phyloP scores from a whole-genome alignment of 2,329 filamentous ascomycete genomes.

The Verticillium tricorpus region DNA sequence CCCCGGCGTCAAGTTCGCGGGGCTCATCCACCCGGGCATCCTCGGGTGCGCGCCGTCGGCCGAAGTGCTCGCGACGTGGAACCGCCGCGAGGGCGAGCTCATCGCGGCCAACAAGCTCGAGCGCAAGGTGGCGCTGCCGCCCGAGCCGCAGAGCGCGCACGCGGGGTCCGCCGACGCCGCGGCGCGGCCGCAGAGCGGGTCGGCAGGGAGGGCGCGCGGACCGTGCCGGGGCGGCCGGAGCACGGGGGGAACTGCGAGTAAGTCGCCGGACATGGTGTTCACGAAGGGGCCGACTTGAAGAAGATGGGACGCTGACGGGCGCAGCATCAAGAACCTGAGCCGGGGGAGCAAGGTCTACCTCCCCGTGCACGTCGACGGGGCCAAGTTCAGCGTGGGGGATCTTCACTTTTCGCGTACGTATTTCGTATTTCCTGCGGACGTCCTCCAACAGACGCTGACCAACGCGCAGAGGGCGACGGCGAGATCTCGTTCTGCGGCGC shows the following conservation, averaged over 20 bases:
- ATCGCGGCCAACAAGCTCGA: conserved; percentile 64
- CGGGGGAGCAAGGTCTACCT: conserved; percentile 79
- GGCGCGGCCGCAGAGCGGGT: conserved; percentile 58
- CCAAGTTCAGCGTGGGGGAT: conserved; percentile 88
- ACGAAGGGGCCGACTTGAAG: too few relatives aligned
- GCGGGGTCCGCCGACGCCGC: conserved; percentile 59
- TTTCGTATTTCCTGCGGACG: neutral
- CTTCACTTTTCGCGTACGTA: conserved; percentile 68
- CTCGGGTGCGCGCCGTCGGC: conserved; percentile 81
- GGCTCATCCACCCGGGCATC: conserved; percentile 88
- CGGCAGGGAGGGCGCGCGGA: conserved; percentile 74
- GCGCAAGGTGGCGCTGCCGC: conserved; percentile 72
- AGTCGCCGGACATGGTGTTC: conserved; percentile 10
- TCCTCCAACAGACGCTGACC: neutral
- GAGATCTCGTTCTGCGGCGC: conserved; percentile 87
- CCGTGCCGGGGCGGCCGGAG: conserved; percentile 78
- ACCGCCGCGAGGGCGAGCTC: conserved; percentile 74
- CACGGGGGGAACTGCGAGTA: conserved; percentile 83
- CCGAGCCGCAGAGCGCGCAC: conserved; percentile 66
- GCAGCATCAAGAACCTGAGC: conserved; percentile 72
- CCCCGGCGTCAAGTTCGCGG: conserved; percentile 80
- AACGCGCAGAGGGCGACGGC: conserved; percentile 66
- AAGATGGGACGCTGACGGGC: conserved; percentile 9
- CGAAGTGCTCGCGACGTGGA: conserved; percentile 77
- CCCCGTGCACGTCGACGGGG: conserved; percentile 79